phyloP scores from a whole-genome alignment of 1,139 yeast species.

The Ogataea hybrid region DNA sequence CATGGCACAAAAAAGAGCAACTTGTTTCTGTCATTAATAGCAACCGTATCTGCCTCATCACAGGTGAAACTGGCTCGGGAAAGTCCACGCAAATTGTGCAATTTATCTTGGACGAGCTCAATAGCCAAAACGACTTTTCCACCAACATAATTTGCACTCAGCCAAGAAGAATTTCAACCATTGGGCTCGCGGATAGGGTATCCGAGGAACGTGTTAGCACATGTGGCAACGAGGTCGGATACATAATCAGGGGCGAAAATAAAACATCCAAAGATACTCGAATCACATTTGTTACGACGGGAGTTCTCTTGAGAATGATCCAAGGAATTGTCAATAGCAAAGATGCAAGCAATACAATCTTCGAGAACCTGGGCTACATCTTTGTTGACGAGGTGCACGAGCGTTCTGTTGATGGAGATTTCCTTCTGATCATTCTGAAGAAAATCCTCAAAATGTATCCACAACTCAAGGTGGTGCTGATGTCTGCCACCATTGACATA shows the following conservation, averaged over 20 bases:
- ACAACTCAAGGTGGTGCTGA: constrained; percentile 67
- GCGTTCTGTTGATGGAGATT: constrained; percentile 87
- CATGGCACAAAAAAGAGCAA: constrained; percentile 66
- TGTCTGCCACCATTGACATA: constrained; percentile 93
- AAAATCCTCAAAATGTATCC: constrained; percentile 47
- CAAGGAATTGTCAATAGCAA: constrained; percentile 44
- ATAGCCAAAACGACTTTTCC: constrained; percentile 41
- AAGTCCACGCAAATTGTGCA: constrained; percentile 93
- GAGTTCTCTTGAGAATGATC: constrained; percentile 83
- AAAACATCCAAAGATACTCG: constrained; percentile 61
- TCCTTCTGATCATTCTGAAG: constrained; percentile 74
- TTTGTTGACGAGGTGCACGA: constrained; percentile 97
- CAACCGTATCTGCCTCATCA: constrained; percentile 70
- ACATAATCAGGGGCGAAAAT: constrained; percentile 86
- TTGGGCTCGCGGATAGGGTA: constrained; percentile 91
- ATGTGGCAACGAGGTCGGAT: constrained; percentile 83
- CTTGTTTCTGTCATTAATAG: constrained; percentile 54
- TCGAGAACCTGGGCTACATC: constrained; percentile 62
- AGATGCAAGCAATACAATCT: constrained; percentile 29
- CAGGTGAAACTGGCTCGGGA: constrained; percentile 98
- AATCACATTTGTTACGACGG: constrained; percentile 85
- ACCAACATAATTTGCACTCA: constrained; percentile 84
- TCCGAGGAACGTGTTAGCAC: constrained; percentile 72
- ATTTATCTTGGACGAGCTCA: constrained; percentile 69
- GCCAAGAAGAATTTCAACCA: constrained; percentile 93